Percentiles rank a stretch among this genome's conserved stretches.
phyloP scores from a whole-genome alignment of 2,329 filamentous ascomycete species.

The Trichoderma simmonsii region DNA sequence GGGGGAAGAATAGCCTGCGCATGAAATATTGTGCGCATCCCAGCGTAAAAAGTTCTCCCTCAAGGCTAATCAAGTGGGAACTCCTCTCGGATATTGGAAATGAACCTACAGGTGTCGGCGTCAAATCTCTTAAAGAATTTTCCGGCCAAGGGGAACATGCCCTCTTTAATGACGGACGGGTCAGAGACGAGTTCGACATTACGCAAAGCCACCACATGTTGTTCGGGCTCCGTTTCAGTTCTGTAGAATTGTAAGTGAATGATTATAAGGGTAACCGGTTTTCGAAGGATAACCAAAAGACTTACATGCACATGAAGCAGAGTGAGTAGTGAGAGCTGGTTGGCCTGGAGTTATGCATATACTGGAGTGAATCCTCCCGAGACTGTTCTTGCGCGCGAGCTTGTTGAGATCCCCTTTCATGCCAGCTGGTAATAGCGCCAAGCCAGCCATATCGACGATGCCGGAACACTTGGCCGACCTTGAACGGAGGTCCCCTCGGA shows the following conservation, averaged over 20 bases:
- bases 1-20: background rate
- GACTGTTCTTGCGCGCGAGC: background rate
- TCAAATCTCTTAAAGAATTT: conserved; percentile 90
- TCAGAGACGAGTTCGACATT: conserved; percentile 67
- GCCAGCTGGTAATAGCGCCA: conserved; percentile 88
- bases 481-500: conserved; percentile 44
- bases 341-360: background rate
- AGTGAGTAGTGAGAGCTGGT: conserved; percentile 44
- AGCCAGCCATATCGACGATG: conserved; percentile 78
- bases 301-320: conserved; percentile 80
- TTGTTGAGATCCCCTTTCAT: conserved; percentile 42
- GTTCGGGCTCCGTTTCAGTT: conserved; percentile 34
- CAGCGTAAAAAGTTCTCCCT: background rate
- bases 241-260: conserved; percentile 21
- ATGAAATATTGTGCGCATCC: background rate
- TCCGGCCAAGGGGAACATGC: conserved; percentile 69
- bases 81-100: conserved; percentile 76
- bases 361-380: background rate
- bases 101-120: conserved; percentile 59
- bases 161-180: conserved; percentile 45
- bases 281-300: conserved; percentile 25
- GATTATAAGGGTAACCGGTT: accelerated
- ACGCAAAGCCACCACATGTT: conserved; percentile 57
- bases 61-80: conserved; percentile 75
- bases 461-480: conserved; percentile 78